phyloP scores from a whole-genome alignment of 495 filamentous ascomycete genomes.

The Aspergillus incahuasiensis region DNA sequence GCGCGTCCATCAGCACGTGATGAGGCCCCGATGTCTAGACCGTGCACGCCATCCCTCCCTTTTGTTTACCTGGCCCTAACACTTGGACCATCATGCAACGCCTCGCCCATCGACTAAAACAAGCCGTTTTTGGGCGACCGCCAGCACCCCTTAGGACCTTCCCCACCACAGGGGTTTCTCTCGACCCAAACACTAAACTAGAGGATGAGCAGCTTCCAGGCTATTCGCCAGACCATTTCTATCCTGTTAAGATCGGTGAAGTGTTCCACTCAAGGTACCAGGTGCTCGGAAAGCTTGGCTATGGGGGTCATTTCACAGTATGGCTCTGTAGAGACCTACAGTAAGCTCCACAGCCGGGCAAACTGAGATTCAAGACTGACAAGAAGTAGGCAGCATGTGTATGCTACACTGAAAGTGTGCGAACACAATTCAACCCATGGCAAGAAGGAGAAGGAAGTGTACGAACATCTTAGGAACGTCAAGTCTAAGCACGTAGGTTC shows the following conservation, averaged over 20 bases:
- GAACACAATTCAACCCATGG: constrained; percentile 9
- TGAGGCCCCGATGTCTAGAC: no score
- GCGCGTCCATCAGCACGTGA: no score
- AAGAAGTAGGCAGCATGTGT: constrained; percentile 15
- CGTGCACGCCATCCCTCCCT: no score
- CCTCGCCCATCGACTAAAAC: no score
- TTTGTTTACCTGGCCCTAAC: no score
- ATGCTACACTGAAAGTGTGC: constrained; percentile 14
- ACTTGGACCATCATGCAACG: no score
- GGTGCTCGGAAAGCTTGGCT: constrained; percentile 51
- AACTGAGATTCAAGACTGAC: not conserved
- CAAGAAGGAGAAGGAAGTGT: constrained; percentile 15
- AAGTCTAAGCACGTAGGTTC: constrained; percentile 14
- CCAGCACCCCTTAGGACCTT: no score
- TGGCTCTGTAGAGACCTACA: constrained; percentile 49
- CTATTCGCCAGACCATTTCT: constrained; percentile 41
- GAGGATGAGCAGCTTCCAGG: constrained; percentile 21
- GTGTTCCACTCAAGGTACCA: constrained; percentile 46
- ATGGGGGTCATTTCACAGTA: constrained; percentile 46
- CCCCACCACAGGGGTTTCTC: no score
- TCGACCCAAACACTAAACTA: constrained; percentile 8
- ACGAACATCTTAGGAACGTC: constrained; percentile 14
- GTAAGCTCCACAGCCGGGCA: constrained; percentile 18
- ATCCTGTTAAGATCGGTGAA: constrained; percentile 46
- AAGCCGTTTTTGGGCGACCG: no score